A percentile compares a stretch with the other conserved stretches of the same genome.
Conservation (phyloP, 176 grass and related monocot genomes). For the Hordeum marinum region DNA sequence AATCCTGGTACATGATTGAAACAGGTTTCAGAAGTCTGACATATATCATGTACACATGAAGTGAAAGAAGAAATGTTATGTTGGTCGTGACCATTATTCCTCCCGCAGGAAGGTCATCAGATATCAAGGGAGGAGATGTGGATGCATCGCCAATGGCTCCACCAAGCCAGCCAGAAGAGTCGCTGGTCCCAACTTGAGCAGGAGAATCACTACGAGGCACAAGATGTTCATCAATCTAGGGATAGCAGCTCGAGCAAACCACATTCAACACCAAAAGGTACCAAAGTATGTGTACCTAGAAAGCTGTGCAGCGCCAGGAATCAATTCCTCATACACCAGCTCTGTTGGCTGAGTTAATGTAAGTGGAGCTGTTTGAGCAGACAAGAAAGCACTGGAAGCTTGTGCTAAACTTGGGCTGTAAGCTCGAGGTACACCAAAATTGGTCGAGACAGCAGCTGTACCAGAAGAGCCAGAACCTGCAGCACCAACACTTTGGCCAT, state of each 20-base stretch:
- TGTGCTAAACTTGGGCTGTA: conserved; percentile 53
- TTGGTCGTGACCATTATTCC: conserved; percentile 34
- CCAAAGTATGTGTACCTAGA: conserved; percentile 31
- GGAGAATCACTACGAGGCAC: conserved; percentile 34
- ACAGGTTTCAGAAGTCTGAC: conserved; percentile 33
- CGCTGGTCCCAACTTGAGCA: conserved; percentile 34
- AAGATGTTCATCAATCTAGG: conserved; percentile 1
- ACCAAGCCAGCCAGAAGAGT: conserved; percentile 35
- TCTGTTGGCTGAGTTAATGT: conserved; percentile 51
- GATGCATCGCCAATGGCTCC: conserved; percentile 35
- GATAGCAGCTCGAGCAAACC: neutral
- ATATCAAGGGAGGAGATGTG: conserved; percentile 34
- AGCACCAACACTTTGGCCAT: conserved; percentile 54
- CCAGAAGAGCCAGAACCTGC: conserved; percentile 41
- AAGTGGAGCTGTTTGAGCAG: conserved; percentile 48
- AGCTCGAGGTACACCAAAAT: conserved; percentile 39
- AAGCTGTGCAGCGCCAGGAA: conserved; percentile 38
- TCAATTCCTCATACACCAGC: conserved; percentile 45
- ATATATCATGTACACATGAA: neutral
- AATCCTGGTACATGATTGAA: conserved; percentile 49
- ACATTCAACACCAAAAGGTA: neutral
- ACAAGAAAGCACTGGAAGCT: conserved; percentile 31
- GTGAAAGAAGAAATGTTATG: conserved; percentile 10
- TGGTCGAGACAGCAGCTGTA: conserved; percentile 29
- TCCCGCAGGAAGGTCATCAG: conserved; percentile 37